Percentiles rank a stretch among this genome's conserved stretches.
Evolutionary conservation across 768 basidiomycete species (phyloP).

Genomic region (Phylloporus arenicola): DNA sequence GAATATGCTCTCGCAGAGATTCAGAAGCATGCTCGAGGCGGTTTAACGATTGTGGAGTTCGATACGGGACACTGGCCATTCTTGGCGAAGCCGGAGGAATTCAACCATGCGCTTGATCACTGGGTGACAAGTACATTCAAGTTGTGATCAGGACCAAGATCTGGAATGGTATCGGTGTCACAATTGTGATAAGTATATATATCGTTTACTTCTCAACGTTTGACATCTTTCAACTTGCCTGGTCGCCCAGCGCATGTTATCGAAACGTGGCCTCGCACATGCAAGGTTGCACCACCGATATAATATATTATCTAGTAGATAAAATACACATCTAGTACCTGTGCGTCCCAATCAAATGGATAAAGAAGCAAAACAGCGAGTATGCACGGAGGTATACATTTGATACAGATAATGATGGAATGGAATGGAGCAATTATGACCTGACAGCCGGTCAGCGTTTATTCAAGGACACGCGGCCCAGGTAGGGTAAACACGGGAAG

Average conservation of each 20-base stretch:
- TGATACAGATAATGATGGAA: background rate
- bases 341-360: slow-evolving; percentile 6
- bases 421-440: slow-evolving; percentile 46
- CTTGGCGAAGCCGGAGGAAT: slow-evolving; percentile 29
- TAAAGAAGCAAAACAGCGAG: background rate
- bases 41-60: slow-evolving; percentile 29
- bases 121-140: slow-evolving; percentile 27
- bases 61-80: slow-evolving; percentile 37
- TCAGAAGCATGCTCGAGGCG: slow-evolving; percentile 24
- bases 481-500: slow-evolving; percentile 14
- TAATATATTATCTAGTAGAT: slow-evolving; percentile 6
- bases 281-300: background rate
- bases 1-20: slow-evolving; percentile 21
- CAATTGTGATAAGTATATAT: background rate
- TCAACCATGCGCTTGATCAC: slow-evolving; percentile 33
- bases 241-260: background rate
- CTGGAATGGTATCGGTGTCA: background rate
- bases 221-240: background rate
- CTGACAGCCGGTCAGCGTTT: slow-evolving; percentile 67
- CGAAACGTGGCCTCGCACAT: background rate
- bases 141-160: slow-evolving; percentile 1
- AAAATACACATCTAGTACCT: slow-evolving; percentile 26
- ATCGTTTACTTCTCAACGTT: background rate
- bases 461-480: slow-evolving; percentile 5
- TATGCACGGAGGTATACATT: slow-evolving; percentile 11